These are phyloP conservation scores for Phaeotremella fagi DNA, from an alignment of 768 basidiomycete species.

Conservation along the genomic window DNA sequence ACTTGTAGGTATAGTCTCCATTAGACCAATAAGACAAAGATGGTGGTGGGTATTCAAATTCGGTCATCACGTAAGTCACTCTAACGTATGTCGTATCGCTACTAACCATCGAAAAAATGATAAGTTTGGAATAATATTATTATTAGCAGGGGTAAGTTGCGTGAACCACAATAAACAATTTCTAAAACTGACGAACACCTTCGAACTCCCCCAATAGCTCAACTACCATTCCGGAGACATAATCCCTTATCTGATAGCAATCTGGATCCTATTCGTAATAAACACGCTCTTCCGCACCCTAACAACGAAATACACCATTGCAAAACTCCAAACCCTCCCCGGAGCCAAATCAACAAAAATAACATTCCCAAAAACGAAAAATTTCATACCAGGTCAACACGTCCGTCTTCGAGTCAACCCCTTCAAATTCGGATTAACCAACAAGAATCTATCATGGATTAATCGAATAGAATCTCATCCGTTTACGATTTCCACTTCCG, in stretches of 20 bases:
- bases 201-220: slow-evolving; percentile 2
- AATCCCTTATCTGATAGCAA: slow-evolving; percentile 24
- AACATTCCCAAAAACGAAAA: slow-evolving; percentile 10
- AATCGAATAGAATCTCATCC: slow-evolving; percentile 18
- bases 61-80: slow-evolving; percentile 23
- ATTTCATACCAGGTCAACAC: slow-evolving; percentile 21
- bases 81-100: no score
- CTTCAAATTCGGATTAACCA: no score
- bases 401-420: slow-evolving; percentile 17
- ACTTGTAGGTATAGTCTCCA: slow-evolving; percentile 8
- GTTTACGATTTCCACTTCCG: slow-evolving; percentile 13
- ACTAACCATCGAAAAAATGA: no score
- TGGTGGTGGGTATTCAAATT: slow-evolving; percentile 30
- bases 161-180: not conserved
- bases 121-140: slow-evolving; percentile 24
- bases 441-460: no score
- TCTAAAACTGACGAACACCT: not conserved
- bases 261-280: slow-evolving; percentile 14
- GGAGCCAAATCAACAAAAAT: slow-evolving; percentile 16
- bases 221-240: slow-evolving; percentile 27
- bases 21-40: slow-evolving; percentile 13
- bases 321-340: slow-evolving; percentile 17
- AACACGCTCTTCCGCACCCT: slow-evolving; percentile 22
- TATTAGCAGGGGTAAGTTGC: slow-evolving; percentile 20
- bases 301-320: slow-evolving; percentile 15